Evolutionary conservation across 192 early-diverging fungal species (phyloP).

Genomic region (Backusella morwellensis): DNA sequence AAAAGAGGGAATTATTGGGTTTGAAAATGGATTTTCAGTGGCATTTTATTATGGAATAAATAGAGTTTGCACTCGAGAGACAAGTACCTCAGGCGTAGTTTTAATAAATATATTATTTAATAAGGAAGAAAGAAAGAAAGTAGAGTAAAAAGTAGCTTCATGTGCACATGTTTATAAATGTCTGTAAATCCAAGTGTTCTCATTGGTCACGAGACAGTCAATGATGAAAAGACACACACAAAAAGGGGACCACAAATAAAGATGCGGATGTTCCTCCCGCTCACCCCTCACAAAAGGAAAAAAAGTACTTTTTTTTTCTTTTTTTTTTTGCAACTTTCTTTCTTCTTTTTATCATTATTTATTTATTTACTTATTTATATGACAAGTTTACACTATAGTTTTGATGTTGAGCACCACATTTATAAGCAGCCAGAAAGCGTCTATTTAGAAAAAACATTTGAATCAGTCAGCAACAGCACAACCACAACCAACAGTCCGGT

Average conservation of each 20-base stretch:
- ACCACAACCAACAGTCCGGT: constrained; percentile 15
- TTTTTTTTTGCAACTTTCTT: not conserved
- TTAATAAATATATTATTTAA: not conserved
- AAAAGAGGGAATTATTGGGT: not conserved
- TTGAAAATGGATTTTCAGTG: too few species aligned
- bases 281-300: not conserved
- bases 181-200: too few species aligned
- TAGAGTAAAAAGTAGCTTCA: too few species aligned
- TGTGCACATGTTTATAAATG: too few species aligned
- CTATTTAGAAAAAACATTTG: not conserved
- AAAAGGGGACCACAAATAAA: not conserved
- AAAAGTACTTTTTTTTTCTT: not conserved
- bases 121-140: too few species aligned
- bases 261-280: not conserved
- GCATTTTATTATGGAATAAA: too few species aligned
- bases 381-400: constrained; percentile 1
- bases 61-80: not conserved
- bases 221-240: not conserved
- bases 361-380: not conserved
- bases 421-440: not conserved
- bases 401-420: not conserved
- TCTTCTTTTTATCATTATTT: not conserved
- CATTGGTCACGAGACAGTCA: not conserved
- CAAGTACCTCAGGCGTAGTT: not conserved
- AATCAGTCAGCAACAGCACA: not conserved